phyloP scores from a whole-genome alignment of 805 yeast genomes.

The Metschnikowia vanudenii region DNA sequence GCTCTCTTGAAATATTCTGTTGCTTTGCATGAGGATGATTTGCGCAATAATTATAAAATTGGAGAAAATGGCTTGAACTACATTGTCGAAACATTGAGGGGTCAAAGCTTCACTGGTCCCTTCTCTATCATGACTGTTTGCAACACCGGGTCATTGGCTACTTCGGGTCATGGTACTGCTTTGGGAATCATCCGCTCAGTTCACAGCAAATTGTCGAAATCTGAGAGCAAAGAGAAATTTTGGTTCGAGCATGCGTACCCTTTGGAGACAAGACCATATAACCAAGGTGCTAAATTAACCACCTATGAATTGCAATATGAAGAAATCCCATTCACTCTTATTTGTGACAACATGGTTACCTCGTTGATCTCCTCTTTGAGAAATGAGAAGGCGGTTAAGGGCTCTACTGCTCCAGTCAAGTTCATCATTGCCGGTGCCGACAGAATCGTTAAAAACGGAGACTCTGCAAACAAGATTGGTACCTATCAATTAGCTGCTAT shows the following conservation, averaged over 20 bases:
- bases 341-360: constrained; percentile 91
- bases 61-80: constrained; percentile 82
- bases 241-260: constrained; percentile 74
- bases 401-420: constrained; percentile 62
- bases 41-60: constrained; percentile 70
- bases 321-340: constrained; percentile 78
- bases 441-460: constrained; percentile 89
- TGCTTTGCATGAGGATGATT: constrained; percentile 68
- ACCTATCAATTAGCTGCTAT: constrained; percentile 83
- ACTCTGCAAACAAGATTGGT: constrained; percentile 95
- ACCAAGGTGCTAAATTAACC: constrained; percentile 92
- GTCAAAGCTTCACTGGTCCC: constrained; percentile 55
- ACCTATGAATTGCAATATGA: constrained; percentile 89
- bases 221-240: constrained; percentile 32
- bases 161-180: constrained; percentile 98
- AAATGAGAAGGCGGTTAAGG: constrained; percentile 25
- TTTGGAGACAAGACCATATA: constrained; percentile 93
- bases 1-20: constrained; percentile 46
- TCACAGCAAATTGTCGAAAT: constrained; percentile 41
- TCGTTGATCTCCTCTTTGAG: constrained; percentile 56
- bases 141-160: constrained; percentile 94
- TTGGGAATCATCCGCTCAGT: constrained; percentile 85
- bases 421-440: constrained; percentile 95
- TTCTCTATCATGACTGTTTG: constrained; percentile 88
- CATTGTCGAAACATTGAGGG: constrained; percentile 45